Percentiles rank a stretch among this genome's conserved stretches.
phyloP scores from a whole-genome alignment of 306 rosid genomes.

The Macrotyloma uniflorum region DNA sequence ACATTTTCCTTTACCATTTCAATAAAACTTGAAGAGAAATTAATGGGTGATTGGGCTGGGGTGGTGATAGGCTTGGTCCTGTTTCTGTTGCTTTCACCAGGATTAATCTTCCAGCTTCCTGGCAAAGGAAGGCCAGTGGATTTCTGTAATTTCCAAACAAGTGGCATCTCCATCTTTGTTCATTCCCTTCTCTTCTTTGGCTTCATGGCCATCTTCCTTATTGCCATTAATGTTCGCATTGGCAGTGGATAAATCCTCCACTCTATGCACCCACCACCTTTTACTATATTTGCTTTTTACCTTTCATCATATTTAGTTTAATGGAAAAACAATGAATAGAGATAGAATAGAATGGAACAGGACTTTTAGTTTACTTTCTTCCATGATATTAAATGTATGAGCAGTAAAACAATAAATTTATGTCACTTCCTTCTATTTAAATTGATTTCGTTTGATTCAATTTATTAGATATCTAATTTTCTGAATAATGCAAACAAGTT shows the following conservation, averaged over 20 bases:
- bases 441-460: too few species aligned
- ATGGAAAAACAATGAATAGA: too few species aligned
- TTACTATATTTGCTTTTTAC: too few species aligned
- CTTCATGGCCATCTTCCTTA: constrained; percentile 67
- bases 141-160: constrained; percentile 68
- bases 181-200: constrained; percentile 77
- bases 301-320: too few species aligned
- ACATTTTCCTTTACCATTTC: constrained; percentile 9
- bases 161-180: constrained; percentile 71
- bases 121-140: constrained; percentile 65
- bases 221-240: constrained; percentile 77
- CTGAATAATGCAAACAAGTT: too few species aligned
- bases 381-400: too few species aligned
- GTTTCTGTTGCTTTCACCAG: constrained; percentile 70
- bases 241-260: constrained; percentile 41
- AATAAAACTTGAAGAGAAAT: neutral
- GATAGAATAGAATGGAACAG: too few species aligned
- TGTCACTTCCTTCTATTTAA: too few species aligned
- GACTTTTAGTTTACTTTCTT: too few species aligned
- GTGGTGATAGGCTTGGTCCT: constrained; percentile 64
- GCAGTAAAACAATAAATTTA: too few species aligned
- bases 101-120: constrained; percentile 78
- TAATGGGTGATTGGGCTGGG: constrained; percentile 86
- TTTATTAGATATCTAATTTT: too few species aligned
- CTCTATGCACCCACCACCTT: too few species aligned